Percentiles rank a stretch among this genome's conserved stretches.
These are phyloP conservation scores for Penicillium lagena DNA, from an alignment of 495 filamentous ascomycete species.

Conservation along the genomic window DNA sequence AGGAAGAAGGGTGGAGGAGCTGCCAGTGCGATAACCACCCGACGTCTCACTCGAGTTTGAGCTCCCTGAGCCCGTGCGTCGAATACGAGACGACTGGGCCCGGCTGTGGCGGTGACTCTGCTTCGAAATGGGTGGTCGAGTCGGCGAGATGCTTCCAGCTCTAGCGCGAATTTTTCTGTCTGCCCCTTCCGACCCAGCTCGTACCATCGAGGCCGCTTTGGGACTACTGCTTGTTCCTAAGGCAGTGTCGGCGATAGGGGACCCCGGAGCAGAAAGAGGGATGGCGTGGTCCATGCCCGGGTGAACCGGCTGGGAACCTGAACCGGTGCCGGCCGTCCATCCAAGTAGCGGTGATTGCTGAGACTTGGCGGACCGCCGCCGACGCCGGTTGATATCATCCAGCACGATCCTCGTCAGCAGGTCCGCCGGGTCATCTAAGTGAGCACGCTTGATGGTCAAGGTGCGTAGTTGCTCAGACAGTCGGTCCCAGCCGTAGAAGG, in stretches of 20 bases:
- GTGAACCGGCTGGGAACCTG: slow-evolving; percentile 47
- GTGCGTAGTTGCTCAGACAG: slow-evolving; percentile 86
- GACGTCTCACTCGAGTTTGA: slow-evolving; percentile 79
- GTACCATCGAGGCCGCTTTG: slow-evolving; percentile 40
- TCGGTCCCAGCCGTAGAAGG: slow-evolving; percentile 95
- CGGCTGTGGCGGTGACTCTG: slow-evolving; percentile 57
- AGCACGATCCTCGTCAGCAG: slow-evolving; percentile 86
- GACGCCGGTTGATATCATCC: slow-evolving; percentile 89
- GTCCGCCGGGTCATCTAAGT: slow-evolving; percentile 84
- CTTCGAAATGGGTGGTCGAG: slow-evolving; percentile 57
- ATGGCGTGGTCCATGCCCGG: slow-evolving; percentile 46
- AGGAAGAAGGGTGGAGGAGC: slow-evolving; percentile 63
- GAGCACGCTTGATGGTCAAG: slow-evolving; percentile 80
- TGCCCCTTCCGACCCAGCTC: slow-evolving; percentile 42
- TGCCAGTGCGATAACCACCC: slow-evolving; percentile 60
- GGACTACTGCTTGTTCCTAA: slow-evolving; percentile 40
- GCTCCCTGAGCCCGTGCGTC: slow-evolving; percentile 83
- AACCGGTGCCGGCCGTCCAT: slow-evolving; percentile 31
- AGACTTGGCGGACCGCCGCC: slow-evolving; percentile 77
- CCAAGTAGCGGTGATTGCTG: slow-evolving; percentile 69
- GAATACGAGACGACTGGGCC: slow-evolving; percentile 54
- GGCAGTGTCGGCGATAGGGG: slow-evolving; percentile 49
- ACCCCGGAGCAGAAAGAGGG: slow-evolving; percentile 54
- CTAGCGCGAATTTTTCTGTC: slow-evolving; percentile 42
- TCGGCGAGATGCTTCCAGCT: slow-evolving; percentile 69